These are phyloP conservation scores for Aspergillus sparsus DNA, from an alignment of 495 filamentous ascomycete genomes.

Conservation along the genomic window DNA sequence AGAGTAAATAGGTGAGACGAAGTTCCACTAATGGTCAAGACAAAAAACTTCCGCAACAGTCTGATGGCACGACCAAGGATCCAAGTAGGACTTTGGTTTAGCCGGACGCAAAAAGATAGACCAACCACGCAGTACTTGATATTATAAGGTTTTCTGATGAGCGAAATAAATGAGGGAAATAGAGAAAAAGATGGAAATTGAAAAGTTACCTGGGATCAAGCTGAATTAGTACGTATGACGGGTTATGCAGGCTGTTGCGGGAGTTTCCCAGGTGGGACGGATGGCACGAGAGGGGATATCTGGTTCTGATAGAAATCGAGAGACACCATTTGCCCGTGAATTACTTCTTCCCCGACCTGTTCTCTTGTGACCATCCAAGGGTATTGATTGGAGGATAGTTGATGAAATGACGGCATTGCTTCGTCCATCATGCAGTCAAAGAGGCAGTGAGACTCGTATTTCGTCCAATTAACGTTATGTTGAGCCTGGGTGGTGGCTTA, in stretches of 20 bases:
- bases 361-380: not conserved
- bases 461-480: constrained; percentile 16
- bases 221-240: constrained; percentile 4
- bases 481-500: not conserved
- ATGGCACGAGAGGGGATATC: constrained; percentile 11
- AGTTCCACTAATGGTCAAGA: no score
- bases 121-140: constrained; percentile 2
- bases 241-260: not conserved
- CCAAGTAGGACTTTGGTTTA: no score
- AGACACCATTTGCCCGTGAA: constrained; percentile 1
- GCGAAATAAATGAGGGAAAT: not conserved
- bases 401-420: constrained; percentile 4
- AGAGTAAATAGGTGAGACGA: no score
- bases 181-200: not conserved
- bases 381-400: constrained; percentile 3
- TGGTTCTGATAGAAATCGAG: not conserved
- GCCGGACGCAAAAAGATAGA: constrained; percentile 6
- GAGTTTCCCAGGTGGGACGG: constrained; percentile 11
- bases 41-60: no score
- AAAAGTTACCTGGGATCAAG: not conserved
- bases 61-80: not conserved
- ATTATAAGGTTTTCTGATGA: not conserved
- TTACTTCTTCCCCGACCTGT: constrained; percentile 1
- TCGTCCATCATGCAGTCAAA: constrained; percentile 7
- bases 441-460: constrained; percentile 24